phyloP scores from a whole-genome alignment of 2,329 filamentous ascomycete species.

The Diaporthe nobilis region DNA sequence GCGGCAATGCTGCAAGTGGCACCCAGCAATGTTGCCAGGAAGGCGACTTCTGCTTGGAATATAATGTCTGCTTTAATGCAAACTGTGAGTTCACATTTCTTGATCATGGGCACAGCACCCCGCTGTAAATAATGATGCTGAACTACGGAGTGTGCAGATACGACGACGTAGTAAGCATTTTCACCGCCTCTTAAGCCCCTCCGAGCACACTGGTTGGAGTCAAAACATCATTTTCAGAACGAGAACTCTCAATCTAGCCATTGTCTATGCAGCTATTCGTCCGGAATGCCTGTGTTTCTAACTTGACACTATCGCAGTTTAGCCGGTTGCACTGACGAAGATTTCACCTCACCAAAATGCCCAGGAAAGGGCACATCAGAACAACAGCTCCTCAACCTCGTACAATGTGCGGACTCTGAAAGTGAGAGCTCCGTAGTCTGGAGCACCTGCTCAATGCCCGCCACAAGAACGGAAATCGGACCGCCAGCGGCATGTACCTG shows the following conservation, averaged over 20 bases:
- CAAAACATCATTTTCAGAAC: no score
- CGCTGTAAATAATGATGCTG: not conserved
- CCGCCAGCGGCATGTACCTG: slow-evolving; percentile 25
- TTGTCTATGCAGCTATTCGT: no score
- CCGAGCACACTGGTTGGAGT: not conserved
- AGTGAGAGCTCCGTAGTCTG: slow-evolving; percentile 7
- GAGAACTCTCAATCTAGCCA: no score
- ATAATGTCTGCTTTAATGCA: slow-evolving; percentile 26
- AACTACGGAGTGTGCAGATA: not conserved
- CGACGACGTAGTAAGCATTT: slow-evolving; percentile 10
- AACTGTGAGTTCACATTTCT: not conserved
- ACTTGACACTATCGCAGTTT: not conserved
- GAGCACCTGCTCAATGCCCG: slow-evolving; percentile 2
- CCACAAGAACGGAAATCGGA: slow-evolving; percentile 21
- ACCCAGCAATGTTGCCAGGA: slow-evolving; percentile 31
- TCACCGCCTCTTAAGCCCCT: no score
- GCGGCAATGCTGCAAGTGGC: slow-evolving; percentile 10
- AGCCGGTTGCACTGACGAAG: slow-evolving; percentile 31
- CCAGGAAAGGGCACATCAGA: not conserved
- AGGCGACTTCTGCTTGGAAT: slow-evolving; percentile 27
- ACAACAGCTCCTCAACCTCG: slow-evolving; percentile 27
- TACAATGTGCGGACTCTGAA: slow-evolving; percentile 25
- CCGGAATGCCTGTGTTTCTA: not conserved
- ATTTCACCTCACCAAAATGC: slow-evolving; percentile 15
- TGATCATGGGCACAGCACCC: not conserved